phyloP scores from a whole-genome alignment of 192 early-diverging fungal genomes.

The Pilobolus umbonatus region DNA sequence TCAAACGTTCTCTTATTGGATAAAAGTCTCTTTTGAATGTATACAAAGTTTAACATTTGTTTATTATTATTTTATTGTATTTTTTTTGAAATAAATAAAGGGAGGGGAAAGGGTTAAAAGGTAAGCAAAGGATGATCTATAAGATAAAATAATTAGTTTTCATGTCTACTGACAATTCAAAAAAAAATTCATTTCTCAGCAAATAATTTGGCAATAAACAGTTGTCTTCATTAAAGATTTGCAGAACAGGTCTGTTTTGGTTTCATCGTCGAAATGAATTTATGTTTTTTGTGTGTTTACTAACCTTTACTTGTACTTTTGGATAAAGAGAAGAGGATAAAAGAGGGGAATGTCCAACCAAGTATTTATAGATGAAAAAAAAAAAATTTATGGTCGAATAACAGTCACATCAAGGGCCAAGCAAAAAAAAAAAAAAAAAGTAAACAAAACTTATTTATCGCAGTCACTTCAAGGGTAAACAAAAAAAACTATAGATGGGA shows the following conservation, averaged over 20 bases:
- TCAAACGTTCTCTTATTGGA: too few relatives aligned
- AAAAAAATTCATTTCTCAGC: neutral
- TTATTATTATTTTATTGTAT: too few relatives aligned
- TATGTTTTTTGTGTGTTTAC: neutral
- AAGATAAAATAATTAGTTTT: neutral
- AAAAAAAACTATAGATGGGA: neutral
- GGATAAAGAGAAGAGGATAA: neutral
- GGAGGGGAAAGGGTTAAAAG: neutral
- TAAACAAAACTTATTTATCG: neutral
- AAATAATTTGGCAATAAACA: constrained; percentile 1
- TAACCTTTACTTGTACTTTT: neutral
- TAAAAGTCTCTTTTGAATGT: neutral
- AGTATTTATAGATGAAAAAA: neutral
- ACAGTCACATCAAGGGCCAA: too few relatives aligned
- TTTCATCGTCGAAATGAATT: constrained; percentile 9
- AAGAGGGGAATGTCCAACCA: neutral
- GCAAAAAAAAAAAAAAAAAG: neutral
- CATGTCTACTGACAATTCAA: too few relatives aligned
- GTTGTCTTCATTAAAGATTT: constrained; percentile 14
- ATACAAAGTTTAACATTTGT: neutral
- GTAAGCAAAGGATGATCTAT: neutral
- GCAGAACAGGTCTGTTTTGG: constrained; percentile 20
- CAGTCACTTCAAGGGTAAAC: too few relatives aligned
- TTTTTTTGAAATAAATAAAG: too few relatives aligned
- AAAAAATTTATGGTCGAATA: neutral